phyloP scores from a whole-genome alignment of 306 rosid species.

The Ziziphus jujuba region DNA sequence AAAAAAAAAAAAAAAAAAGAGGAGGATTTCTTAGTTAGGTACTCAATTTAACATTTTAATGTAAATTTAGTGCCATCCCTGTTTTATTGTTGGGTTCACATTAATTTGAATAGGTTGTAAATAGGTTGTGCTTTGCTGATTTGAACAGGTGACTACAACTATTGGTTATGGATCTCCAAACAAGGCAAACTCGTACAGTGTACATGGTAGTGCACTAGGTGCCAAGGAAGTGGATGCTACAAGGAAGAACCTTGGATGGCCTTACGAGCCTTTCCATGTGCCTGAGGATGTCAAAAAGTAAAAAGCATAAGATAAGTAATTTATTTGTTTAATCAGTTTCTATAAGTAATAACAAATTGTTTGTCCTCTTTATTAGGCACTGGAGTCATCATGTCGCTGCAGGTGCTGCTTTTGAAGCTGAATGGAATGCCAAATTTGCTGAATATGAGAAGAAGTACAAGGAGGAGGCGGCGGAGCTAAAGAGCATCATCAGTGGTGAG shows the following conservation, averaged over 20 bases:
- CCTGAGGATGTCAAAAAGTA: slow-evolving; percentile 94
- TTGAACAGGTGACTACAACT: slow-evolving; percentile 84
- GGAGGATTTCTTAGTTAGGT: not conserved
- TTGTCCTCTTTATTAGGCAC: slow-evolving; percentile 50
- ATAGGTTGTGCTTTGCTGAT: not conserved
- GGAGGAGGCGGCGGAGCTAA: slow-evolving; percentile 81
- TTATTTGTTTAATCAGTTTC: not conserved
- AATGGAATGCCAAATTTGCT: slow-evolving; percentile 91
- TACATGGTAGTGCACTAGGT: slow-evolving; percentile 96
- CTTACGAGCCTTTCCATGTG: slow-evolving; percentile 93
- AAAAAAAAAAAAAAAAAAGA: not conserved
- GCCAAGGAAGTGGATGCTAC: slow-evolving; percentile 99
- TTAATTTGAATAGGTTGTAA: not conserved
- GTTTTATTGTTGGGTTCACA: not conserved
- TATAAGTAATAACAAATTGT: slow-evolving; percentile 26
- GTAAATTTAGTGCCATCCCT: not conserved
- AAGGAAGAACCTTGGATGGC: slow-evolving; percentile 92
- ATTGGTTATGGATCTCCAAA: slow-evolving; percentile 99
- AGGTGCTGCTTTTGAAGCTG: slow-evolving; percentile 81
- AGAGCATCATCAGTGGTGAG: slow-evolving; percentile 65
- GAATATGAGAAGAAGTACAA: slow-evolving; percentile 85
- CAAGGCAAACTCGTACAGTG: slow-evolving; percentile 96
- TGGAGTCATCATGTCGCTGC: slow-evolving; percentile 87
- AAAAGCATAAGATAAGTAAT: slow-evolving; percentile 17
- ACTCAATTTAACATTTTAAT: not conserved